A percentile compares a stretch with the other conserved stretches of the same genome.
Evolutionary conservation across 2,329 filamentous ascomycete genomes (phyloP).

Genomic region (Fusarium domesticum): DNA sequence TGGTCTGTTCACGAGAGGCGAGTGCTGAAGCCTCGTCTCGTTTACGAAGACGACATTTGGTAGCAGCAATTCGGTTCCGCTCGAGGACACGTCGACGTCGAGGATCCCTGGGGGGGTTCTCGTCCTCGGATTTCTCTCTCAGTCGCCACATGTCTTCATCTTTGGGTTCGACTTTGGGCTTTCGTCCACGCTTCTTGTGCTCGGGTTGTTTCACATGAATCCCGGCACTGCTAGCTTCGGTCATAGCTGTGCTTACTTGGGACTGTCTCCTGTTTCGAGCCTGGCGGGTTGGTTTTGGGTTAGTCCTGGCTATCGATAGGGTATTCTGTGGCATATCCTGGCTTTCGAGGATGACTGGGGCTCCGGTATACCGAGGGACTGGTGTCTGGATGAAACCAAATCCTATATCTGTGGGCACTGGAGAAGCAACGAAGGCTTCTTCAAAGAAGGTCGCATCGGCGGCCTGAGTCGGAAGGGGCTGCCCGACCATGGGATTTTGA

Average conservation of each 20-base stretch:
- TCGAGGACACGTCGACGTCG: conserved; percentile 29
- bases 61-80: conserved; percentile 33
- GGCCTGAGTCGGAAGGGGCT: conserved; percentile 17
- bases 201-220: conserved; percentile 7
- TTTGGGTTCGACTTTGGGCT: conserved; percentile 21
- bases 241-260: conserved; percentile 10
- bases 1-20: conserved; percentile 27
- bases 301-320: conserved; percentile 11
- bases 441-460: conserved; percentile 27
- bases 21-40: conserved; percentile 32
- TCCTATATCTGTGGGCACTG: conserved; percentile 17
- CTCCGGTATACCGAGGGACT: conserved; percentile 10
- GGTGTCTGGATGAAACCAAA: conserved; percentile 18
- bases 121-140: conserved; percentile 21
- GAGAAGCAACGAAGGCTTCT: conserved; percentile 24
- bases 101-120: conserved; percentile 23
- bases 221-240: conserved; percentile 2
- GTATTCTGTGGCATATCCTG: conserved; percentile 3
- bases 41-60: conserved; percentile 33
- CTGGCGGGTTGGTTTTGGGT: conserved; percentile 11
- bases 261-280: conserved; percentile 10
- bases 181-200: conserved; percentile 28
- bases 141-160: conserved; percentile 6
- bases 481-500: conserved; percentile 17
- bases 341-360: conserved; percentile 4